These are phyloP conservation scores for Mucor circinelloides DNA, from an alignment of 371 early-diverging fungal species.

Conservation along the genomic window DNA sequence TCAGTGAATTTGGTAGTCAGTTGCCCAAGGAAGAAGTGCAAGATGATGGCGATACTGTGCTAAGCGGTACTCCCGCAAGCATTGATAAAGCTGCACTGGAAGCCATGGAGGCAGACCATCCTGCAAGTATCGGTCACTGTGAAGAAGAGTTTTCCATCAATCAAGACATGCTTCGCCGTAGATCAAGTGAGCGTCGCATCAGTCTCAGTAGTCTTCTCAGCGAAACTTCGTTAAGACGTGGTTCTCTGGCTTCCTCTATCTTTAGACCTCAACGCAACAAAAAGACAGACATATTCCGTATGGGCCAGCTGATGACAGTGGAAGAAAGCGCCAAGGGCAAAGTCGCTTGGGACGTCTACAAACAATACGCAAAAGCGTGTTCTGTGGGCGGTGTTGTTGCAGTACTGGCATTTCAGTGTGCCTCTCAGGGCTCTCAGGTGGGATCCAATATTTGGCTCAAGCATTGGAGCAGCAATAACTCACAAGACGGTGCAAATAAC, in stretches of 20 bases:
- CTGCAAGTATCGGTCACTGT: conserved; percentile 3
- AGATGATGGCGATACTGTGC: neutral
- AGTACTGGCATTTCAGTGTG: conserved; percentile 60
- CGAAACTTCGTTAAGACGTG: conserved; percentile 30
- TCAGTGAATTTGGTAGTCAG: conserved; percentile 47
- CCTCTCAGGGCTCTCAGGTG: conserved; percentile 36
- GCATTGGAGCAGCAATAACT: conserved; percentile 66
- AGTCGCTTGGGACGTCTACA: conserved; percentile 73
- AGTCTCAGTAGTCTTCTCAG: conserved; percentile 24
- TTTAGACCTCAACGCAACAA: neutral
- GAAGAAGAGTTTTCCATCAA: conserved; percentile 20
- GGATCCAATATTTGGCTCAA: conserved; percentile 74
- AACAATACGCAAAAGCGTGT: conserved; percentile 78
- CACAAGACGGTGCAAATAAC: conserved; percentile 31
- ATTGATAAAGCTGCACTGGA: conserved; percentile 13
- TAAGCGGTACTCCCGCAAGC: neutral
- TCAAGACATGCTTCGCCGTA: conserved; percentile 29
- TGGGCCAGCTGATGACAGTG: conserved; percentile 59
- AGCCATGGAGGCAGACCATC: conserved; percentile 18
- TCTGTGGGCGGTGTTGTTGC: conserved; percentile 53
- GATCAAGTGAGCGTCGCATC: conserved; percentile 21
- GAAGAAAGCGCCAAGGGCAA: conserved; percentile 84
- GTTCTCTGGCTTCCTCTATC: conserved; percentile 3
- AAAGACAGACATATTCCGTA: neutral
- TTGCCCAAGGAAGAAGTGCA: conserved; percentile 26